These are phyloP conservation scores for Lachancea cidri DNA, from an alignment of 805 yeast genomes.

Conservation along the genomic window DNA sequence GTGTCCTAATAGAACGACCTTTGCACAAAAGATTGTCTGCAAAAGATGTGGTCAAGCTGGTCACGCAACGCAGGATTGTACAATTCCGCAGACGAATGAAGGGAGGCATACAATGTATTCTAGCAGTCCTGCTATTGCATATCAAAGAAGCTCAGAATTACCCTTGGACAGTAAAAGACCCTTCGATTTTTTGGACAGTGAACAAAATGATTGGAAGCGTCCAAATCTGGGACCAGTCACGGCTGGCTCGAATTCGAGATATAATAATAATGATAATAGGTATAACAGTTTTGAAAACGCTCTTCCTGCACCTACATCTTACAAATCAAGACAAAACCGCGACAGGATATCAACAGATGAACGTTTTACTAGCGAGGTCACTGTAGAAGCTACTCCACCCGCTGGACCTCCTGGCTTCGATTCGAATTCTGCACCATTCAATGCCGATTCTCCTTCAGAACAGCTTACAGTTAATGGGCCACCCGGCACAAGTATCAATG, in stretches of 20 bases:
- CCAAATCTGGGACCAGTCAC: constrained; percentile 1
- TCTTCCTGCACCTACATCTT: constrained; percentile 6
- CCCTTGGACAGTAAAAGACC: not conserved
- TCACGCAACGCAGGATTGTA: constrained; percentile 87
- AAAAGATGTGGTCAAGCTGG: constrained; percentile 76
- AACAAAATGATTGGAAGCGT: constrained; percentile 5
- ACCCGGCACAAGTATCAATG: not conserved
- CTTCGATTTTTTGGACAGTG: not conserved
- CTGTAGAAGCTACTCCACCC: not conserved
- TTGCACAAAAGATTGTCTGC: constrained; percentile 59
- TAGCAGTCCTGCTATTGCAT: constrained; percentile 6
- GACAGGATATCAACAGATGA: constrained; percentile 3
- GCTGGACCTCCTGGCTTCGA: constrained; percentile 2
- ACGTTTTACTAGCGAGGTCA: not conserved
- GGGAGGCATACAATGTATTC: not conserved
- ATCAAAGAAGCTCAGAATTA: constrained; percentile 5
- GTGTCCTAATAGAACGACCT: constrained; percentile 53
- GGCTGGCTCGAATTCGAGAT: constrained; percentile 7
- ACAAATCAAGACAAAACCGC: constrained; percentile 15
- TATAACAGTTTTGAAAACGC: constrained; percentile 8
- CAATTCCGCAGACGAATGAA: not conserved
- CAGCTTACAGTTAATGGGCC: too few relatives aligned
- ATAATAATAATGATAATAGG: too few relatives aligned
- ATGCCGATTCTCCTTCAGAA: too few relatives aligned
- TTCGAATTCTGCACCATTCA: too few relatives aligned